These are phyloP conservation scores for Cystobasidium onofrii DNA, from an alignment of 768 basidiomycete genomes.

Conservation along the genomic window DNA sequence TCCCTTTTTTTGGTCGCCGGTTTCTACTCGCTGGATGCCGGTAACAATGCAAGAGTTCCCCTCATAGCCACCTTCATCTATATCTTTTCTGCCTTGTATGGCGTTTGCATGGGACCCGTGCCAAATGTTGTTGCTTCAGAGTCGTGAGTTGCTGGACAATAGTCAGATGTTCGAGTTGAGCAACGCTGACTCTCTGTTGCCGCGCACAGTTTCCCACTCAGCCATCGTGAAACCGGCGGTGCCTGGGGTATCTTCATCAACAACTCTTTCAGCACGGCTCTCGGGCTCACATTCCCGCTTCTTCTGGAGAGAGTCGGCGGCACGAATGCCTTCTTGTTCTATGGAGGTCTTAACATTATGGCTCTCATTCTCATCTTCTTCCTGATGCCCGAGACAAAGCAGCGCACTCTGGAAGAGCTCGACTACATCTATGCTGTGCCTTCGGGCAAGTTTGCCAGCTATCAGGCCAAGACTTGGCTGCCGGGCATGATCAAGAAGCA, in stretches of 20 bases:
- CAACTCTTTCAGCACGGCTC: constrained; percentile 28
- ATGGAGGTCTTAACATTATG: constrained; percentile 41
- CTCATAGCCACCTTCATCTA: constrained; percentile 52
- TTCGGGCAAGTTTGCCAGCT: background rate
- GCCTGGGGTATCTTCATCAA: constrained; percentile 32
- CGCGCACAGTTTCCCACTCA: constrained; percentile 30
- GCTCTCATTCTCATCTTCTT: constrained; percentile 37
- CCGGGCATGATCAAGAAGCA: background rate
- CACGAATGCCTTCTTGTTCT: constrained; percentile 38
- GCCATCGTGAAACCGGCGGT: constrained; percentile 19
- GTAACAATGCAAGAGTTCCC: constrained; percentile 44
- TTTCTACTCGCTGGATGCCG: constrained; percentile 44
- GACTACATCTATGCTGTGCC: constrained; percentile 42
- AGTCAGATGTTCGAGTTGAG: background rate
- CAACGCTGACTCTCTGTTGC: background rate
- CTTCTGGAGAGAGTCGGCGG: constrained; percentile 22
- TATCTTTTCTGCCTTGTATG: constrained; percentile 39
- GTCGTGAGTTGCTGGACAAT: background rate
- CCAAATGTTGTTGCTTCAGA: background rate
- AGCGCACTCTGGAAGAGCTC: constrained; percentile 40
- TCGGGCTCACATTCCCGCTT: constrained; percentile 38
- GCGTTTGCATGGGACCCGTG: background rate
- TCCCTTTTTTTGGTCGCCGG: constrained; percentile 62
- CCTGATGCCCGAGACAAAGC: constrained; percentile 38
- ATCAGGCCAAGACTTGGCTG: background rate